These are phyloP conservation scores for Lentinus tigrinus DNA, from an alignment of 768 basidiomycete genomes.

Conservation along the genomic window DNA sequence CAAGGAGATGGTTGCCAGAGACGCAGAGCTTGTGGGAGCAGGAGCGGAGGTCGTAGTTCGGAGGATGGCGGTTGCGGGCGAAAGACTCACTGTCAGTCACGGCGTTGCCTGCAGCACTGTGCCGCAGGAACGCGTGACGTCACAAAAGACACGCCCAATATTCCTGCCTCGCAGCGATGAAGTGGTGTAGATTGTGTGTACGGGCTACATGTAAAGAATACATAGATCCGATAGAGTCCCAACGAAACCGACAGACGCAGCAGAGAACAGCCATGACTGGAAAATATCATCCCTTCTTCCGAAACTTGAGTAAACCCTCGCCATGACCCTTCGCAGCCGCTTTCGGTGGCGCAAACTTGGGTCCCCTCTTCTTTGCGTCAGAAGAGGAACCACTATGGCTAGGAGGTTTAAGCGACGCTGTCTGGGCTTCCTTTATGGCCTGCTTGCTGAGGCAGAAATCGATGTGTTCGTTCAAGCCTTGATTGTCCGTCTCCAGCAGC, in stretches of 20 bases:
- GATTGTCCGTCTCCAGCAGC: constrained; percentile 66
- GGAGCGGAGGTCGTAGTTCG: too few species aligned
- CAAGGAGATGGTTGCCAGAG: too few species aligned
- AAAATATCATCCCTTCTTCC: not conserved
- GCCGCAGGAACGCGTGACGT: too few species aligned
- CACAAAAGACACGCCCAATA: too few species aligned
- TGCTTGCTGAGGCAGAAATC: constrained; percentile 85
- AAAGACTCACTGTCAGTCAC: too few species aligned
- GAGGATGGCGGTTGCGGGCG: too few species aligned
- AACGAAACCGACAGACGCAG: not conserved
- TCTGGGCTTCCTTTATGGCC: constrained; percentile 72
- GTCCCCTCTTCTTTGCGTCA: not conserved
- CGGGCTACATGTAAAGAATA: too few species aligned
- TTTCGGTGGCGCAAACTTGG: not conserved
- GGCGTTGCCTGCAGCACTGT: too few species aligned
- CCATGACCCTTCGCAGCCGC: not conserved
- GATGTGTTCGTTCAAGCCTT: constrained; percentile 80
- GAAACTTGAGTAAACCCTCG: constrained; percentile 1
- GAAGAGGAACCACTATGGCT: not conserved
- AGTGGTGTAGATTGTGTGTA: too few species aligned
- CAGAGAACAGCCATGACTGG: not conserved
- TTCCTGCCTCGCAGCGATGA: too few species aligned
- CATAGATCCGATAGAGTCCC: too few species aligned
- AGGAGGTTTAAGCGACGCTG: constrained; percentile 5
- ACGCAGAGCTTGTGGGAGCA: too few species aligned